Percentiles rank a stretch among this genome's conserved stretches.
phyloP scores from a whole-genome alignment of 108 stramenopile genomes.

The Aurantiochytrium sp. region DNA sequence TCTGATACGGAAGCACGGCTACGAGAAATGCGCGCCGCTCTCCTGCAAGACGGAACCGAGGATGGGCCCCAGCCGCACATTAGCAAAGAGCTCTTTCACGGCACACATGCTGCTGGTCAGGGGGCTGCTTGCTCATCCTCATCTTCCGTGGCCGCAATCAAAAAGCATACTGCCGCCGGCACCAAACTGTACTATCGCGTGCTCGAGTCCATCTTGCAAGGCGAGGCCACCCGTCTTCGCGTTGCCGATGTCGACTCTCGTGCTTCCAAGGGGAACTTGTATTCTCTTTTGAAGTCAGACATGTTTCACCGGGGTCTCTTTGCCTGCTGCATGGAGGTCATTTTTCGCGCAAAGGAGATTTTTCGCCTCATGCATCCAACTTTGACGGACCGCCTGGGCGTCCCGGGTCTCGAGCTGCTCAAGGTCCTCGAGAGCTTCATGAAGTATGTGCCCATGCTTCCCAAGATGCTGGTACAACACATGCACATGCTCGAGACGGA shows the following conservation, averaged over 20 bases:
- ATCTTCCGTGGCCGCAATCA: not conserved
- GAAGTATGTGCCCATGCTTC: conserved; percentile 1
- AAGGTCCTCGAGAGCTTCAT: conserved; percentile 16
- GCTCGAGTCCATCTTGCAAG: not conserved
- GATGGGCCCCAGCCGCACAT: not conserved
- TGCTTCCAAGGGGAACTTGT: not conserved
- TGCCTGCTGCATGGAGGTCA: conserved; percentile 11
- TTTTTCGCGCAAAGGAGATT: conserved; percentile 4
- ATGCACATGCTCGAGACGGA: conserved; percentile 6
- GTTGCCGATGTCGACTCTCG: not conserved
- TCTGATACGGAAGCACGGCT: not conserved
- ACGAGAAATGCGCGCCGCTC: not conserved
- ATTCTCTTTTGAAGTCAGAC: not conserved
- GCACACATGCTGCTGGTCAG: not conserved
- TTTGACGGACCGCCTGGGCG: not conserved
- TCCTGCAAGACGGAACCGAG: not conserved
- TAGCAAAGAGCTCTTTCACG: not conserved
- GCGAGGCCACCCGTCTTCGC: not conserved
- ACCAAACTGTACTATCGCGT: not conserved
- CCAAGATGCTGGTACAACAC: not conserved
- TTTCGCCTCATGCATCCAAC: not conserved
- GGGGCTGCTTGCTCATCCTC: not conserved
- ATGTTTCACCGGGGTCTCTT: conserved; percentile 3
- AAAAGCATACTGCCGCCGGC: not conserved
- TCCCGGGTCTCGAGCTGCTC: conserved; percentile 1